A percentile compares a stretch with the other conserved stretches of the same genome.
Evolutionary conservation across 352 stramenopile species (phyloP).

Genomic region (Phytophthora ramorum): DNA sequence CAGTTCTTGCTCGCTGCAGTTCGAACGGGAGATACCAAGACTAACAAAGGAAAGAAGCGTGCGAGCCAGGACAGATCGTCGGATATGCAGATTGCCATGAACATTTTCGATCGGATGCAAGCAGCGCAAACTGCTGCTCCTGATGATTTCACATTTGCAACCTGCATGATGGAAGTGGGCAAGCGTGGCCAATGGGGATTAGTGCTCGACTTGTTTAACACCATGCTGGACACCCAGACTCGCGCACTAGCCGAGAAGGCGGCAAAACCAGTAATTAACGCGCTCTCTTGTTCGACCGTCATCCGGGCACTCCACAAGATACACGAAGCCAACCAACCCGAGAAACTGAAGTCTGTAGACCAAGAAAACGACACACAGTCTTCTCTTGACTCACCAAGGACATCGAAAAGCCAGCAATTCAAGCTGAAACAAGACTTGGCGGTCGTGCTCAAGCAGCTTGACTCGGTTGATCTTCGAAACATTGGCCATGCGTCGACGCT

Average conservation of each 20-base stretch:
- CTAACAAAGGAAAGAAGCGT: conserved; percentile 8
- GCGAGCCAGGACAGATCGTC: conserved; percentile 1
- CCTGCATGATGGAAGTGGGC: conserved; percentile 60
- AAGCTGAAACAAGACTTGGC: conserved; percentile 50
- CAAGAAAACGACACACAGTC: background rate
- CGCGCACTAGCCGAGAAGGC: conserved; percentile 3
- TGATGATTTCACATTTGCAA: conserved; percentile 74
- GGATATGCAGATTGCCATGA: conserved; percentile 36
- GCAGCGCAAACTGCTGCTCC: conserved; percentile 40
- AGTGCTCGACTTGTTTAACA: conserved; percentile 65
- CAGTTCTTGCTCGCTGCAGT: conserved; percentile 68
- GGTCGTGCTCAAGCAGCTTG: conserved; percentile 58
- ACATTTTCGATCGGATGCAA: conserved; percentile 58
- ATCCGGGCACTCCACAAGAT: conserved; percentile 59
- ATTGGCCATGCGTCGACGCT: conserved; percentile 63
- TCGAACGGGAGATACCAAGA: conserved; percentile 13
- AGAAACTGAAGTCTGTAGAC: conserved; percentile 6
- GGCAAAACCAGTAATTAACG: conserved; percentile 47
- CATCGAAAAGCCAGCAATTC: conserved; percentile 11
- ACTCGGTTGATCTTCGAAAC: conserved; percentile 43
- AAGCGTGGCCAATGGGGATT: conserved; percentile 52
- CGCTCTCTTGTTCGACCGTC: conserved; percentile 52
- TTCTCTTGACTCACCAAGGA: background rate
- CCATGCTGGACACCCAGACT: conserved; percentile 50
- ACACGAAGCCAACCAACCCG: conserved; percentile 15